Evolutionary conservation across 768 basidiomycete species (phyloP), one percentile per base, ranked within the genome.

Genomic region (Daedaleopsis nitida): DNA sequence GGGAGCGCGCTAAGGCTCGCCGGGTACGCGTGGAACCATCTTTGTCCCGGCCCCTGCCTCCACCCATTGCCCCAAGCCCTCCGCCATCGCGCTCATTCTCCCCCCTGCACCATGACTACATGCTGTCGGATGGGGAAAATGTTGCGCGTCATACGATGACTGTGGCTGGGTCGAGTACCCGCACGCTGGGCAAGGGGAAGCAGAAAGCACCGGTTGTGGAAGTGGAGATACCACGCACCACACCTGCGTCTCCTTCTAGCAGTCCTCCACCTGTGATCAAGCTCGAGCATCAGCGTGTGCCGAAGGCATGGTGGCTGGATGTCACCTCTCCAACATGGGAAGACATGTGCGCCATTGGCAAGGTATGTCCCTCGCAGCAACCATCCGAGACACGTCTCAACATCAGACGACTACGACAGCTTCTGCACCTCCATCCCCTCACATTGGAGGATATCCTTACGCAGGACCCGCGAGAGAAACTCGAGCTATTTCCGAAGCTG

Each of bases 401-500:
- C 10, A 12, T 50, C 21, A 1, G 39, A 9, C 34, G 24, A 9
- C 47, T 45, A 14, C 9, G 66, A 7, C 27, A 95, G 93, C 75
- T 92, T 17, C 77, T 96, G 24, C 91, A 92, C 63, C 81, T 98
- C 0, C 96, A 98, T 73, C 96, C 96, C 0, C 76, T 98, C 49
- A 96, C 95, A 0, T 80, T 97, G 13, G 96, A 98, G 73, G 95
- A 98, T 74, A 92, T 96, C 48, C 75, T 98, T 9, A 91, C 93
- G 61, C 88, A 91, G 74, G 95, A 98, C 61, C 89, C 92, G 16
- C 83, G 94, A 42, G 96, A 97, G 74, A 98, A 98, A 74, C 75
- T 96, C 17, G 95, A 97, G 69, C 76, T 87, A 19, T 96, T 96
- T 70, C 85, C 90, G 0, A 86, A 83, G 65, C 82, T 98, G 14